Percentiles rank a stretch among this genome's conserved stretches.
Conservation (phyloP, 768 basidiomycete genomes). For the Boletus huronensis region DNA sequence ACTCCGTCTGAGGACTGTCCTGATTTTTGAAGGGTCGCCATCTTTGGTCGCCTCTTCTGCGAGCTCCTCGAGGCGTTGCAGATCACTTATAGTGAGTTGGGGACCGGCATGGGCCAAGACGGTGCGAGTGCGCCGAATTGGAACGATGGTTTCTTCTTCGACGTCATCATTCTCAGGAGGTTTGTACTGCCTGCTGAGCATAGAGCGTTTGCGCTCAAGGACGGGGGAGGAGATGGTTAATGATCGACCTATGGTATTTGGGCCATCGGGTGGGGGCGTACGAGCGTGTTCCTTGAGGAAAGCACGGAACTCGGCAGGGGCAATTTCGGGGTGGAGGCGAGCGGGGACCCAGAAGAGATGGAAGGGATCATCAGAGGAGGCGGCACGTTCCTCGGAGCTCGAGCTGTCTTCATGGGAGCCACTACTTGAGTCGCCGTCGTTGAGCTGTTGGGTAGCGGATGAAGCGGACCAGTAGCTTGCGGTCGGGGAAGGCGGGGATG, state of each 20-base stretch:
- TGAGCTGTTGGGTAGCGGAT: conserved; percentile 32
- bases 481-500: conserved; percentile 58
- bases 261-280: conserved; percentile 49
- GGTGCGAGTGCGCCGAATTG: conserved; percentile 64
- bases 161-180: conserved; percentile 75
- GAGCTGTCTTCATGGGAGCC: conserved; percentile 40
- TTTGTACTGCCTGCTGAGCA: conserved; percentile 92
- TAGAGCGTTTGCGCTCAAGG: conserved; percentile 84
- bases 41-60: conserved; percentile 86
- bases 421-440: conserved; percentile 44
- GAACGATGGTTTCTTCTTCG: conserved; percentile 68
- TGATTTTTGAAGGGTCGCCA: conserved; percentile 77
- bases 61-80: conserved; percentile 91
- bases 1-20: conserved; percentile 78
- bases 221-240: conserved; percentile 41
- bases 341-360: conserved; percentile 99
- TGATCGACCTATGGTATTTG: conserved; percentile 39
- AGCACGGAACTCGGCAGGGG: conserved; percentile 90
- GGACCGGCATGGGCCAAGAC: conserved; percentile 67
- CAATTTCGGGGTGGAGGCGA: conserved; percentile 93
- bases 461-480: conserved; percentile 47
- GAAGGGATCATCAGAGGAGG: conserved; percentile 69
- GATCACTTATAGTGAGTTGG: conserved; percentile 86
- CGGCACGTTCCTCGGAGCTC: conserved; percentile 32
- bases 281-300: conserved; percentile 93